Conservation (phyloP, 331 rosid species). For the Malus hybrid region DNA sequence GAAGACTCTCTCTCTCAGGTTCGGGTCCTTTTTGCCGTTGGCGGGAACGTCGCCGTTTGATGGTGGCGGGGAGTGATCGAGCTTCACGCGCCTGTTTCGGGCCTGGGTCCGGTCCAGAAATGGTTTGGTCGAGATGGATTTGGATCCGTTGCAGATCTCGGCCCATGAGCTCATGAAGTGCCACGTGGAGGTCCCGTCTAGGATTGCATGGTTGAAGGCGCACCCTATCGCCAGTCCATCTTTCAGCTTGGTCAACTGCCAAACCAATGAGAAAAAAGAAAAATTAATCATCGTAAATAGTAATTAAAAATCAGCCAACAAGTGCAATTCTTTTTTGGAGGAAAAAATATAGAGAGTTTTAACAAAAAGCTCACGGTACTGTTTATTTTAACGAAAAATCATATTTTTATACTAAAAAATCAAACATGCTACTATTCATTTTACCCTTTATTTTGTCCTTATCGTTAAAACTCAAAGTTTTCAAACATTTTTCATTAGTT, state of each 20-base stretch:
- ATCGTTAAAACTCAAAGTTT: too few relatives aligned
- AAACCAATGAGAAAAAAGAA: too few relatives aligned
- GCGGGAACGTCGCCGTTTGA: conserved; percentile 19
- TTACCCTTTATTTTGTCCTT: too few relatives aligned
- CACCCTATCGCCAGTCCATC: conserved; percentile 87
- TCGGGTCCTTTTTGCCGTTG: conserved; percentile 16
- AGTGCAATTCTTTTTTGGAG: too few relatives aligned
- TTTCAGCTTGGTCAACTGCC: conserved; percentile 73
- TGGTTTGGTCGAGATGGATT: conserved; percentile 41
- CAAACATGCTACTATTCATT: too few relatives aligned
- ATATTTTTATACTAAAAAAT: too few relatives aligned
- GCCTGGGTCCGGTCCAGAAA: conserved; percentile 68
- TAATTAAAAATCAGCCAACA: background rate
- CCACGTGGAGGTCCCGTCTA: conserved; percentile 93
- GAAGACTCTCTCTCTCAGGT: conserved; percentile 60
- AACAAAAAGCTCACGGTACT: too few relatives aligned
- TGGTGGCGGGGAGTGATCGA: conserved; percentile 51
- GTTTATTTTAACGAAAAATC: too few relatives aligned
- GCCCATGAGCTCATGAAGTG: conserved; percentile 96
- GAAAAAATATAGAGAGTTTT: too few relatives aligned
- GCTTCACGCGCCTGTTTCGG: conserved; percentile 77
- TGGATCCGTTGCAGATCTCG: conserved; percentile 53
- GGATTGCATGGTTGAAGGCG: conserved; percentile 86
- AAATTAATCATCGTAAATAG: background rate
- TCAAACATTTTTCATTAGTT: too few relatives aligned